phyloP scores from a whole-genome alignment of 2,329 filamentous ascomycete species.

The Boeremia exigua region DNA sequence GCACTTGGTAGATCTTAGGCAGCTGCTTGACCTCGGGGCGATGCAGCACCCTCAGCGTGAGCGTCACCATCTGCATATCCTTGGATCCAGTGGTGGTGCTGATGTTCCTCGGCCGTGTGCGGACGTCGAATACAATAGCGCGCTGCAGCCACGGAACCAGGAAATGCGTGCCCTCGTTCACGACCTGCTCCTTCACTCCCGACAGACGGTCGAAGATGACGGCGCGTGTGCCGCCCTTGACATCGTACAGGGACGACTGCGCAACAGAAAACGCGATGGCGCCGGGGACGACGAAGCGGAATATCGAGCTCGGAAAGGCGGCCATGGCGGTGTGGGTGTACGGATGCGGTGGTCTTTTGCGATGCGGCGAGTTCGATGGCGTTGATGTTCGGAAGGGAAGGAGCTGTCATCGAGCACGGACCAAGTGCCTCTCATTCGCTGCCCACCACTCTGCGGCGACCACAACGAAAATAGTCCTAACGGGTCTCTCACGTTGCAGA shows the following conservation, averaged over 20 bases:
- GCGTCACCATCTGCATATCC: slow-evolving; percentile 99
- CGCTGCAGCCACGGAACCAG: slow-evolving; percentile 94
- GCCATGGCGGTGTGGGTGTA: slow-evolving; percentile 33
- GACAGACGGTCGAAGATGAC: slow-evolving; percentile 96
- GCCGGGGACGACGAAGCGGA: slow-evolving; percentile 71
- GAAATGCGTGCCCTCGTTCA: slow-evolving; percentile 97
- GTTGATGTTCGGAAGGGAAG: slow-evolving; percentile 15
- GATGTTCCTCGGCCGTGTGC: slow-evolving; percentile 96
- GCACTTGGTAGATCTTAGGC: slow-evolving; percentile 97
- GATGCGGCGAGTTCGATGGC: slow-evolving; percentile 19
- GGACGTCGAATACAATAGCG: slow-evolving; percentile 94
- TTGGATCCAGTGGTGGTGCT: slow-evolving; percentile 97
- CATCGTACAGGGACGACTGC: slow-evolving; percentile 91
- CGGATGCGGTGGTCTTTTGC: slow-evolving; percentile 23
- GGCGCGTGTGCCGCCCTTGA: slow-evolving; percentile 90
- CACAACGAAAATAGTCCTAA: background rate
- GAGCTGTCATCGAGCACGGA: slow-evolving; percentile 25
- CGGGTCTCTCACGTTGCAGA: no score
- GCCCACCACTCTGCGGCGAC: background rate
- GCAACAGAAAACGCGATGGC: slow-evolving; percentile 71
- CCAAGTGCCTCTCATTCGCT: slow-evolving; percentile 23
- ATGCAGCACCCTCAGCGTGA: slow-evolving; percentile 94
- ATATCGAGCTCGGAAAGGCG: slow-evolving; percentile 42
- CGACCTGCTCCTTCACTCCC: slow-evolving; percentile 90
- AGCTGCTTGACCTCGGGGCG: slow-evolving; percentile 89